These are phyloP conservation scores for Ceratocystiopsis brevicomis DNA, from an alignment of 2,329 filamentous ascomycete genomes.

Conservation along the genomic window DNA sequence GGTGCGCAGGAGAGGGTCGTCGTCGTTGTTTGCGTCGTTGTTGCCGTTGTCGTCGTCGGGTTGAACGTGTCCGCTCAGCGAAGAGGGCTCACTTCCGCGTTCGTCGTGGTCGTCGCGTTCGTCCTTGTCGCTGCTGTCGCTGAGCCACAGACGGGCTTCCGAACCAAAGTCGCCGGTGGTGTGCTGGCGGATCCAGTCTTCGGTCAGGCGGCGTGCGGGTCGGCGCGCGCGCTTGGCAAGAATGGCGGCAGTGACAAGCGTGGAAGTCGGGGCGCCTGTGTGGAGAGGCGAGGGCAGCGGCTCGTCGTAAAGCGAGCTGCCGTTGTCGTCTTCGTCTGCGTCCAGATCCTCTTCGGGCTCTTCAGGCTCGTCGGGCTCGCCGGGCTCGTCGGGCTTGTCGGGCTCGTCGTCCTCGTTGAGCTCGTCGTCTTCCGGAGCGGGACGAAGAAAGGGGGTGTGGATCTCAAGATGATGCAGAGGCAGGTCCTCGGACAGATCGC, in stretches of 20 bases:
- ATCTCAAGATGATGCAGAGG: conserved; percentile 43
- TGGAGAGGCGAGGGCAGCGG: too few relatives aligned
- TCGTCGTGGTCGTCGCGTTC: conserved; percentile 31
- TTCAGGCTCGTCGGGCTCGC: background rate
- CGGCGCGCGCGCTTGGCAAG: conserved; percentile 44
- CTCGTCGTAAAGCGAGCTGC: too few relatives aligned
- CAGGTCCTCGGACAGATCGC: conserved; percentile 39
- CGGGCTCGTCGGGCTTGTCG: conserved; percentile 15
- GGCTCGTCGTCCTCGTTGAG: conserved; percentile 15
- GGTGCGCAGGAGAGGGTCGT: conserved; percentile 5
- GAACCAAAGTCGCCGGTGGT: conserved; percentile 50
- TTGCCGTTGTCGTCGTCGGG: conserved; percentile 15
- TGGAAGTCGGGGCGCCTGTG: conserved; percentile 9
- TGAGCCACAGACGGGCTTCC: conserved; percentile 66
- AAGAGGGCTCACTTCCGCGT: conserved; percentile 47
- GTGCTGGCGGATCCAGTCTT: conserved; percentile 75
- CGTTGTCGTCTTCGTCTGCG: too few relatives aligned
- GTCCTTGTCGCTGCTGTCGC: conserved; percentile 55
- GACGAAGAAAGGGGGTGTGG: conserved; percentile 42
- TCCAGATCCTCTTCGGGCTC: too few relatives aligned
- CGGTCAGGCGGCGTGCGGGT: conserved; percentile 45
- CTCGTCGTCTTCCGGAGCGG: conserved; percentile 24
- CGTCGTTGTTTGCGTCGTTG: conserved; percentile 23
- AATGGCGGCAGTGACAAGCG: conserved; percentile 34
- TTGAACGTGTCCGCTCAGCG: conserved; percentile 38